A percentile compares a stretch with the other conserved stretches of the same genome.
Conservation (phyloP, 495 filamentous ascomycete species). For the Aspergillus biplanus region DNA sequence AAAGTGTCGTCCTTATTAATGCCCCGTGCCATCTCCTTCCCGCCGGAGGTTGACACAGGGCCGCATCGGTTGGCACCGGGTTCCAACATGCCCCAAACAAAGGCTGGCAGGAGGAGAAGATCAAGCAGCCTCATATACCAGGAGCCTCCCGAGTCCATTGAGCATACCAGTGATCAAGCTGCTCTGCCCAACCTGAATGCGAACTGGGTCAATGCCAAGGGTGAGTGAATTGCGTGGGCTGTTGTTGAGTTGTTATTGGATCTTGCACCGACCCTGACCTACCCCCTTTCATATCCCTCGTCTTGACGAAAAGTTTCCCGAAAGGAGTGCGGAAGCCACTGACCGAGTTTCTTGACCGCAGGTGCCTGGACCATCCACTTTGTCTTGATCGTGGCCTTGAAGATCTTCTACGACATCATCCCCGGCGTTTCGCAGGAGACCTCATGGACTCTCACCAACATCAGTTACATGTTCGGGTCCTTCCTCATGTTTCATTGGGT, state of each 20-base stretch:
- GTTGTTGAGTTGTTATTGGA: constrained; percentile 13
- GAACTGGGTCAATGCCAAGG: constrained; percentile 98
- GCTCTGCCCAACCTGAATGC: constrained; percentile 94
- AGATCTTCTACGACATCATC: constrained; percentile 94
- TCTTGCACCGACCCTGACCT: not conserved
- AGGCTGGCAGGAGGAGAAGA: constrained; percentile 75
- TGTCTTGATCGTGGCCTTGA: constrained; percentile 84
- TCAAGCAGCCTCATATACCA: constrained; percentile 97
- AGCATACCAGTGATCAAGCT: constrained; percentile 94
- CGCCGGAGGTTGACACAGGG: constrained; percentile 70
- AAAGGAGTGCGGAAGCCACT: not conserved
- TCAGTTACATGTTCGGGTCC: constrained; percentile 97
- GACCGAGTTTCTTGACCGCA: constrained; percentile 9
- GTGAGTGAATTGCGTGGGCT: constrained; percentile 53
- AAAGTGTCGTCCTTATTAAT: constrained; percentile 84
- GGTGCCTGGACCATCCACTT: constrained; percentile 98
- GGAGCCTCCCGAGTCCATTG: constrained; percentile 89
- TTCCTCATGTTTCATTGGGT: constrained; percentile 99
- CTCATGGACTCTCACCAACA: constrained; percentile 98
- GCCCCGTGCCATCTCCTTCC: constrained; percentile 79
- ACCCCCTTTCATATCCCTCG: not conserved
- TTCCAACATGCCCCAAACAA: constrained; percentile 61
- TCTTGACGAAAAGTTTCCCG: not conserved
- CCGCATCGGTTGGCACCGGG: constrained; percentile 54
- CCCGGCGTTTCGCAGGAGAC: constrained; percentile 95